Percentiles rank a stretch among this genome's conserved stretches.
These are phyloP conservation scores for Hansfordia pulvinata DNA, from an alignment of 2,329 filamentous ascomycete species.

Conservation along the genomic window DNA sequence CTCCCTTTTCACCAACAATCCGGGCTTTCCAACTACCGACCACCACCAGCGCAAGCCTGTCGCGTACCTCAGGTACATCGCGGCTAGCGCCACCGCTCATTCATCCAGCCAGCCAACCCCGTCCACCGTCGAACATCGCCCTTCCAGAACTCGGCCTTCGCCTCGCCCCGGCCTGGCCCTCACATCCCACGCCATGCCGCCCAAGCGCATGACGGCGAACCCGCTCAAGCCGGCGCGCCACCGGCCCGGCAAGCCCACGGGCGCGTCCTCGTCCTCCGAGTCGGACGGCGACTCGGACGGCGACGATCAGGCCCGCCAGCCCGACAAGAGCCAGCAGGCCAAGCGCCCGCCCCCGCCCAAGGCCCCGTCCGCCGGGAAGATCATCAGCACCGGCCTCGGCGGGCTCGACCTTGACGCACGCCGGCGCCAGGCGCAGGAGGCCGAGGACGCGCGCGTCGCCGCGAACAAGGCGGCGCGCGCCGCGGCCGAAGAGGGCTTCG, in stretches of 20 bases:
- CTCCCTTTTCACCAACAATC: too few relatives aligned
- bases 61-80: too few relatives aligned
- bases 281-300: slow-evolving; percentile 33
- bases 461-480: slow-evolving; percentile 34
- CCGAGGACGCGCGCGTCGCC: slow-evolving; percentile 31
- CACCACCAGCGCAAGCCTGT: too few relatives aligned
- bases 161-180: not conserved
- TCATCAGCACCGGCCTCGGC: slow-evolving; percentile 34
- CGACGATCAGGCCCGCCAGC: slow-evolving; percentile 16
- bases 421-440: slow-evolving; percentile 28
- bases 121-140: not conserved
- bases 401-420: slow-evolving; percentile 38
- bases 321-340: slow-evolving; percentile 13
- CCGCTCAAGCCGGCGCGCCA: slow-evolving; percentile 69
- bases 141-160: slow-evolving; percentile 1
- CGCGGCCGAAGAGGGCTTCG: slow-evolving; percentile 48
- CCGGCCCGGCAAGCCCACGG: slow-evolving; percentile 66
- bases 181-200: slow-evolving; percentile 34
- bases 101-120: too few relatives aligned
- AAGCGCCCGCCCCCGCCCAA: slow-evolving; percentile 42
- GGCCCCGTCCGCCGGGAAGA: slow-evolving; percentile 39
- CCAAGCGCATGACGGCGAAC: slow-evolving; percentile 89
- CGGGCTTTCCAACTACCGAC: too few relatives aligned
- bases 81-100: too few relatives aligned
- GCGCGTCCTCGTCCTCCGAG: slow-evolving; percentile 35